Evolutionary conservation across 23 red algal genomes (phyloP), one percentile per base, ranked within the genome.

Genomic region (Agarophyton chilense): DNA sequence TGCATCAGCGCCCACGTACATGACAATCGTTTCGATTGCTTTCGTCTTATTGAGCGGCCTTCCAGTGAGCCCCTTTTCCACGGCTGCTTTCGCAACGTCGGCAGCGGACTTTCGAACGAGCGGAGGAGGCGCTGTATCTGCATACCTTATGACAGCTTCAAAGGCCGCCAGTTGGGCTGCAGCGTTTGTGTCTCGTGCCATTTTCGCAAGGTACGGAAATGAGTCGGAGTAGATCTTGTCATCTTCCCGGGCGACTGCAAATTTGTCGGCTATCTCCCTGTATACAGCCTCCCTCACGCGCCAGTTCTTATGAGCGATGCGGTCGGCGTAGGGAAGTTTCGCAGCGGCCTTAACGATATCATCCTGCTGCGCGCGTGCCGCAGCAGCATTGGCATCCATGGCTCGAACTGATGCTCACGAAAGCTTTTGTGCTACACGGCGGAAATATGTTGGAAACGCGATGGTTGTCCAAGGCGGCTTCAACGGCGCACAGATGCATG

Each of bases 181-280:
- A 18, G 96, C 96, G 62, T 98, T 98, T 12, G 96, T 70, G 77
- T 98, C 96, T 33, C 93, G 93, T 2, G 92, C 96, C 54, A 94
- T 90, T 62, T 92, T 95, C 24, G 54, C 62, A 25, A 98, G 73
- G 47, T 25, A 52, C 3, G 80, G 58, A 53, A 76, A 81, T 29
- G 84, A 83, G 41, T 94, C 88, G 61, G 89, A 71, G 80, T 87
- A 92, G 50, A 92, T 83, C 81, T 87, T 83, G 44, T 32, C 82
- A 75, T 72, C 74, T 41, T 81, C 92, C 33, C 22, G 49, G 32
- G 82, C 92, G 47, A 56, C 68, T 47, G 42, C 67, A 60, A 80
- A 86, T 36, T 88, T 87, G 25, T 76, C 88, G 5, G 78, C 70
- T 35, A 92, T 32, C 65, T 82, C 85, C 46, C 57, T 51, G 57